A percentile compares a stretch with the other conserved stretches of the same genome.
Evolutionary conservation across 202 grass and related monocot genomes (phyloP).

Genomic region (Dendrocalamus latiflorus): DNA sequence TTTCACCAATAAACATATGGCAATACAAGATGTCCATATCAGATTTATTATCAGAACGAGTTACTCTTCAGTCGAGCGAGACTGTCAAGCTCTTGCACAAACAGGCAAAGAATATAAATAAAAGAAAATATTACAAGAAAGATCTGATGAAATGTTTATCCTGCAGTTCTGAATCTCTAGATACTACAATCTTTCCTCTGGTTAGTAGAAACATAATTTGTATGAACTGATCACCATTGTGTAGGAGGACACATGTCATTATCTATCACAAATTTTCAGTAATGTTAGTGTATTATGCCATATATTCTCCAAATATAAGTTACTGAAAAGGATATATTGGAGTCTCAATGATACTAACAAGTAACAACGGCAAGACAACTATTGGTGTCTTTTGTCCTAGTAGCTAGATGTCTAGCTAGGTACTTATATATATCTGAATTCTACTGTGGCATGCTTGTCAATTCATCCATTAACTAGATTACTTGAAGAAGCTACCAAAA

Average conservation of each 20-base stretch:
- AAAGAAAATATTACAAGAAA: neutral
- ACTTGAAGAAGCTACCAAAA: conserved; percentile 30
- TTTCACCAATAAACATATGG: conserved; percentile 4
- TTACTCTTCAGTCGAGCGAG: conserved; percentile 4
- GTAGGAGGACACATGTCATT: neutral
- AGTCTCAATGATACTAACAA: conserved; percentile 1
- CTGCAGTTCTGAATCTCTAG: neutral
- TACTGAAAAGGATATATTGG: neutral
- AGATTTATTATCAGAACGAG: conserved; percentile 11
- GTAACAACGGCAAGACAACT: conserved; percentile 1
- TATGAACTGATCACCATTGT: neutral
- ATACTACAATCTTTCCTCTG: neutral
- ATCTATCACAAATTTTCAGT: neutral
- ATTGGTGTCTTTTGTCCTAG: conserved; percentile 7
- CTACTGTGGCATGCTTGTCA: conserved; percentile 33
- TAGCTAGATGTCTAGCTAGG: conserved; percentile 17
- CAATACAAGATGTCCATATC: conserved; percentile 21
- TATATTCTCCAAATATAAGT: neutral
- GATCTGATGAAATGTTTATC: neutral
- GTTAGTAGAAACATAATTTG: neutral
- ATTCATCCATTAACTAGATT: conserved; percentile 35
- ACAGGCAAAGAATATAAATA: neutral
- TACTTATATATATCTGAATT: conserved; percentile 25
- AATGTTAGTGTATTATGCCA: neutral
- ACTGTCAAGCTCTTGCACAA: neutral